Conservation (phyloP, 768 basidiomycete genomes). For the Psilocybe cyanescens region DNA sequence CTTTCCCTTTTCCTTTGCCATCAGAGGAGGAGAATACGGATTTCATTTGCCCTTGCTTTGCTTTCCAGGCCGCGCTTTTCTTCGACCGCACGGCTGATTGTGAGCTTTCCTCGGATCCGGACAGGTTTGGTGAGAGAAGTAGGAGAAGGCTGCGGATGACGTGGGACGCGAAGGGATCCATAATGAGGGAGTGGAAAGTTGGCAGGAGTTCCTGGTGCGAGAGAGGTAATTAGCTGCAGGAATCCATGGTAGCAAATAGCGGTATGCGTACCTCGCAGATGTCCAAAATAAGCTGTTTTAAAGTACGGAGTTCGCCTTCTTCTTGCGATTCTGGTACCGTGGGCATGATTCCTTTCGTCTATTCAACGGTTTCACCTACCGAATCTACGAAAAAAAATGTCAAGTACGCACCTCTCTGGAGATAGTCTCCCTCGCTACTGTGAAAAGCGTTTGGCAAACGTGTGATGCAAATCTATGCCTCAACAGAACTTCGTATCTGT, state of each 20-base stretch:
- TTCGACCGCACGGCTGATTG: constrained; percentile 72
- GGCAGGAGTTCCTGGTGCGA: constrained; percentile 71
- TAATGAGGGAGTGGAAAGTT: constrained; percentile 63
- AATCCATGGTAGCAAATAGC: constrained; percentile 4
- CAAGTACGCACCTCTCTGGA: constrained; percentile 60
- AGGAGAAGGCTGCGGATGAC: constrained; percentile 81
- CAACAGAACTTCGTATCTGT: constrained; percentile 64
- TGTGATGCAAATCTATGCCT: constrained; percentile 93
- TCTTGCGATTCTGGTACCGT: constrained; percentile 47
- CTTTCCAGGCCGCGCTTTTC: constrained; percentile 83
- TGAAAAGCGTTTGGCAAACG: constrained; percentile 90
- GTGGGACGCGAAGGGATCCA: constrained; percentile 91
- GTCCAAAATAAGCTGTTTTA: constrained; percentile 67
- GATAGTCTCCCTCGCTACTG: constrained; percentile 64
- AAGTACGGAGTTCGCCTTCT: constrained; percentile 67
- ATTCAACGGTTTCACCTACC: not conserved
- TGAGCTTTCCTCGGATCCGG: constrained; percentile 38
- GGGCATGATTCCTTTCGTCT: constrained; percentile 63
- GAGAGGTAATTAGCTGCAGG: not conserved
- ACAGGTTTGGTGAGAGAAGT: constrained; percentile 69
- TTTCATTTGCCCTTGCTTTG: constrained; percentile 78
- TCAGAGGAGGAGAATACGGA: constrained; percentile 62
- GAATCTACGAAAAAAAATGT: not conserved
- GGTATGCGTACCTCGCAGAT: constrained; percentile 58
- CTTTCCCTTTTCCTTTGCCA: constrained; percentile 43